These are phyloP conservation scores for Phaseolus coccineus DNA, from an alignment of 331 rosid species.

Conservation along the genomic window DNA sequence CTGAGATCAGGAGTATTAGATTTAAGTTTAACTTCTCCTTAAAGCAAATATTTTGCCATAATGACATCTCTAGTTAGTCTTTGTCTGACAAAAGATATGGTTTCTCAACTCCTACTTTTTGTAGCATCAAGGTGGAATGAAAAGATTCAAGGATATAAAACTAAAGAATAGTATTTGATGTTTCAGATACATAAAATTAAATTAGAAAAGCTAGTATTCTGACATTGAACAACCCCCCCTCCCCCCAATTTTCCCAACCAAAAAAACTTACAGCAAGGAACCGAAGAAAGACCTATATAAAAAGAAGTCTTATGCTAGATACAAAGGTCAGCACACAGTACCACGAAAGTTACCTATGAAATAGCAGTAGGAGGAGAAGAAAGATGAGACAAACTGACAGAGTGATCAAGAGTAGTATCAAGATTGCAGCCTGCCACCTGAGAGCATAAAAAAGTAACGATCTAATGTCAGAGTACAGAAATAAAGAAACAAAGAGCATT, in stretches of 20 bases:
- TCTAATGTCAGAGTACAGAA: slow-evolving; percentile 44
- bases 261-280: slow-evolving; percentile 9
- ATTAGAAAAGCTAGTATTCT: slow-evolving; percentile 1
- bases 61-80: slow-evolving; percentile 31
- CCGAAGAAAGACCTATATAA: slow-evolving; percentile 28
- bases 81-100: not conserved
- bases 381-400: slow-evolving; percentile 67
- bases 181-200: not conserved
- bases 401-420: slow-evolving; percentile 69
- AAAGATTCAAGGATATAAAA: slow-evolving; percentile 5
- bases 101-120: not conserved
- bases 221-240: not conserved
- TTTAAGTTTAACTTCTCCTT: not conserved
- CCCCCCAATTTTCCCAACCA: not conserved
- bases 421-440: slow-evolving; percentile 96
- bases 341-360: slow-evolving; percentile 74
- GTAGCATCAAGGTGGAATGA: slow-evolving; percentile 26
- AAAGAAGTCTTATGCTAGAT: slow-evolving; percentile 39
- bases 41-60: slow-evolving; percentile 19
- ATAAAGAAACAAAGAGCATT: slow-evolving; percentile 32
- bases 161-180: slow-evolving; percentile 1
- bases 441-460: slow-evolving; percentile 46
- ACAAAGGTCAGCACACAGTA: slow-evolving; percentile 12
- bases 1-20: slow-evolving; percentile 1
- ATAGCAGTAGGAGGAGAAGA: slow-evolving; percentile 76